Percentiles rank a stretch among this genome's conserved stretches.
Evolutionary conservation across 78 protist species (phyloP).

Genomic region (Planoprotostelium fungivorum): DNA sequence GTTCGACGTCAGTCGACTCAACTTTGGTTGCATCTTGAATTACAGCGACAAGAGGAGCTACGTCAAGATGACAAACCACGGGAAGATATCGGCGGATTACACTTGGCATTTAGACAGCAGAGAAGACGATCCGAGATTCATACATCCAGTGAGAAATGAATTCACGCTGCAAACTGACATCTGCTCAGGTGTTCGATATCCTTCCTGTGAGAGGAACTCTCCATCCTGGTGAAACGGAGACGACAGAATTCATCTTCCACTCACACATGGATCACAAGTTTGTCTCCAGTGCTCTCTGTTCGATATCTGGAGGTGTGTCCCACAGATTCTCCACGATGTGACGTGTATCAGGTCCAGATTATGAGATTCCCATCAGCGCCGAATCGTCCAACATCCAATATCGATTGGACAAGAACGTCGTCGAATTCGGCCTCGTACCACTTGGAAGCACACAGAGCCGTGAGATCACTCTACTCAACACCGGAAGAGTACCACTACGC

Average conservation of each 20-base stretch:
- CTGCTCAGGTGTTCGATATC: slow-evolving; percentile 20
- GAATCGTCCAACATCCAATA: slow-evolving; percentile 16
- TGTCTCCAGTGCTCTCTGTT: slow-evolving; percentile 25
- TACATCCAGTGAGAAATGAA: neutral
- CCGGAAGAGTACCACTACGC: slow-evolving; percentile 24
- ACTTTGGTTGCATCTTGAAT: slow-evolving; percentile 39
- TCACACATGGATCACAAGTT: slow-evolving; percentile 15
- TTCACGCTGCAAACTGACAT: neutral
- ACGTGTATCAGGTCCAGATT: slow-evolving; percentile 28
- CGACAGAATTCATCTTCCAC: slow-evolving; percentile 18
- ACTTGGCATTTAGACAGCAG: slow-evolving; percentile 11
- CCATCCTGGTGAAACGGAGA: slow-evolving; percentile 33
- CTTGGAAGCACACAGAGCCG: neutral
- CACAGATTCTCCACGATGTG: neutral
- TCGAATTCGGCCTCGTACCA: slow-evolving; percentile 23
- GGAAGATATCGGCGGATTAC: slow-evolving; percentile 6
- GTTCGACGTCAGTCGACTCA: slow-evolving; percentile 4
- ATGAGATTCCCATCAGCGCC: slow-evolving; percentile 32
- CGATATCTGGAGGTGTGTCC: slow-evolving; percentile 24
- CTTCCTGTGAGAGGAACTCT: slow-evolving; percentile 37
- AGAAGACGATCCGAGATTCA: neutral
- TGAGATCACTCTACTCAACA: slow-evolving; percentile 19
- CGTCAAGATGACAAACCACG: slow-evolving; percentile 14
- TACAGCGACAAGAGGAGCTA: slow-evolving; percentile 1
- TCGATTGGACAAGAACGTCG: neutral